Conservation (phyloP, 169 alveolate species). For the Neospora caninum region DNA sequence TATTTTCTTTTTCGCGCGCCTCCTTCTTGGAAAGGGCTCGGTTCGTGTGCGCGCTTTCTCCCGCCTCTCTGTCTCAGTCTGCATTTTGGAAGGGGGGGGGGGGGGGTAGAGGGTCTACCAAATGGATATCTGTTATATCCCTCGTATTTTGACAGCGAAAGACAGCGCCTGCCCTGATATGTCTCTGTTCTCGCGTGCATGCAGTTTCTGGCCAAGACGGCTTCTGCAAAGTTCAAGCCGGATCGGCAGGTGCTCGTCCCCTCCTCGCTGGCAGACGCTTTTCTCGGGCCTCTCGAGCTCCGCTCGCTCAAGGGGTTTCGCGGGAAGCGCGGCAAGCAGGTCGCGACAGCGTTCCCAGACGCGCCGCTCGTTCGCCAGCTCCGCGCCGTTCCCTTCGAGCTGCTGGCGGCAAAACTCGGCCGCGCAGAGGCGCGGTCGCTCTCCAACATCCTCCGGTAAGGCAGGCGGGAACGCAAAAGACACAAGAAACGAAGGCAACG, state of each 20-base stretch:
- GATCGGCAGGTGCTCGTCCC: constrained; percentile 47
- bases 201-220: constrained; percentile 34
- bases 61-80: too few relatives aligned
- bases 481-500: too few relatives aligned
- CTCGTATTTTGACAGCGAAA: too few relatives aligned
- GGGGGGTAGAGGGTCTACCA: too few relatives aligned
- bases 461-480: background rate
- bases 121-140: too few relatives aligned
- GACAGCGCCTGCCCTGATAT: too few relatives aligned
- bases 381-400: background rate
- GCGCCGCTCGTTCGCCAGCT: background rate
- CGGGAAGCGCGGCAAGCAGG: background rate
- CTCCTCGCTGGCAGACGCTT: background rate
- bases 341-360: background rate
- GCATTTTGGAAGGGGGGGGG: too few relatives aligned
- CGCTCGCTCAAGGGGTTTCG: constrained; percentile 25
- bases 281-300: constrained; percentile 16
- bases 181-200: background rate
- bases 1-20: too few relatives aligned
- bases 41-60: too few relatives aligned
- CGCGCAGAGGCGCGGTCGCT: constrained; percentile 17
- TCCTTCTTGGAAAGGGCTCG: too few relatives aligned
- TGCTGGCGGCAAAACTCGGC: background rate
- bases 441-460: background rate
- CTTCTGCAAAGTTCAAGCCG: constrained; percentile 44